phyloP scores from a whole-genome alignment of 371 early-diverging fungal species.

The Cokeromyces recurvatus region DNA sequence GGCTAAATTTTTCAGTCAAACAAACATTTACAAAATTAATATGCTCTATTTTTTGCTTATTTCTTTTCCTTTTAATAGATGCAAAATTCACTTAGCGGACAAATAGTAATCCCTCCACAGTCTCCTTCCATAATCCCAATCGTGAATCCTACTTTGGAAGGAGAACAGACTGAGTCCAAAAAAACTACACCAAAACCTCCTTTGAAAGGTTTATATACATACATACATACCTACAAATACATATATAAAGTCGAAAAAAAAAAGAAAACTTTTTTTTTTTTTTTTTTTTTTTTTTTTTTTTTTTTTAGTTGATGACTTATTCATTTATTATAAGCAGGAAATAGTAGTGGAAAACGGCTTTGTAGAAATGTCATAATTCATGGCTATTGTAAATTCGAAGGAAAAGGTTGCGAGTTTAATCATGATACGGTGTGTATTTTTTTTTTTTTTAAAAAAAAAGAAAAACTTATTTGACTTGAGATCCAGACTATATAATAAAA shows the following conservation, averaged over 20 bases:
- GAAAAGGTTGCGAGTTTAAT: conserved; percentile 80
- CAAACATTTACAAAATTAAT: too few species aligned
- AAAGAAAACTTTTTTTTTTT: conserved; percentile 20
- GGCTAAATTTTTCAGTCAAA: background rate
- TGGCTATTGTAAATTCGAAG: conserved; percentile 84
- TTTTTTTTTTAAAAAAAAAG: background rate
- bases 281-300: conserved; percentile 15
- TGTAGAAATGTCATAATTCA: conserved; percentile 84
- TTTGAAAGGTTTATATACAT: too few species aligned
- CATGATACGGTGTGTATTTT: conserved; percentile 58
- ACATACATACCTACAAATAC: too few species aligned
- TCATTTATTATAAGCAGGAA: conserved; percentile 3
- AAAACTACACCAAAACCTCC: too few species aligned
- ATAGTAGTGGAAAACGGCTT: conserved; percentile 47
- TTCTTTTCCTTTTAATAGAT: too few species aligned
- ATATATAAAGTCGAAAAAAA: conserved; percentile 1
- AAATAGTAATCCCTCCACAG: conserved; percentile 41
- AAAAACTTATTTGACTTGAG: too few species aligned
- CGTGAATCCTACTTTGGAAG: conserved; percentile 36
- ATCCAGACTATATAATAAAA: too few species aligned
- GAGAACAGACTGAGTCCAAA: conserved; percentile 12
- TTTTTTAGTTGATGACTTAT: background rate
- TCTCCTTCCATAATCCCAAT: conserved; percentile 57
- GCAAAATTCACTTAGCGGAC: conserved; percentile 33
- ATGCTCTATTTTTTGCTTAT: too few species aligned